Evolutionary conservation across 345 rosid genomes (phyloP).

Genomic region (Eucalyptus curtisii): DNA sequence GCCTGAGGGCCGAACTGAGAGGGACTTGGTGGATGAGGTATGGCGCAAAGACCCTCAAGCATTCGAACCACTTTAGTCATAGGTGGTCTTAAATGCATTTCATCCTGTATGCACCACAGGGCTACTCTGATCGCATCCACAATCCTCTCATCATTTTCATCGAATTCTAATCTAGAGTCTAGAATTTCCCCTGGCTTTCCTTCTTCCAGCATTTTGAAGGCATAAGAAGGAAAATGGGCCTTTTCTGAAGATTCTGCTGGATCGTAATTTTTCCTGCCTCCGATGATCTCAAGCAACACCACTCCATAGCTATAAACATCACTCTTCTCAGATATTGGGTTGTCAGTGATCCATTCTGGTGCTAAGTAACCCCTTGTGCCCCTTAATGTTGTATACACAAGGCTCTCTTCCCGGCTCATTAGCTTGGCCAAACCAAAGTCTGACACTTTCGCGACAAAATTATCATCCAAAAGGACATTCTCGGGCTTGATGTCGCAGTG

Average conservation of each 20-base stretch:
- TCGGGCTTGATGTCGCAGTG: slow-evolving; percentile 38
- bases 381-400: slow-evolving; percentile 21
- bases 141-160: slow-evolving; percentile 5
- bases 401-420: slow-evolving; percentile 29
- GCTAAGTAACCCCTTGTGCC: slow-evolving; percentile 56
- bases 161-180: slow-evolving; percentile 12
- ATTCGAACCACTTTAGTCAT: slow-evolving; percentile 43
- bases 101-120: slow-evolving; percentile 40
- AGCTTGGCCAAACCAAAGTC: slow-evolving; percentile 41
- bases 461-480: slow-evolving; percentile 31
- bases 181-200: slow-evolving; percentile 19
- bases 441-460: slow-evolving; percentile 25
- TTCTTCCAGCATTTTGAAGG: slow-evolving; percentile 34
- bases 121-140: slow-evolving; percentile 24
- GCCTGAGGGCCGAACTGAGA: background rate
- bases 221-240: slow-evolving; percentile 24
- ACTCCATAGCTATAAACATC: slow-evolving; percentile 41
- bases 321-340: slow-evolving; percentile 33
- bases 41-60: slow-evolving; percentile 30
- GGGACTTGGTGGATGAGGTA: slow-evolving; percentile 14
- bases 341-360: slow-evolving; percentile 43
- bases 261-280: slow-evolving; percentile 32
- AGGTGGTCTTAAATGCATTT: slow-evolving; percentile 29
- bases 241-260: slow-evolving; percentile 8
- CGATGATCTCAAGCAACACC: slow-evolving; percentile 41